These are phyloP conservation scores for Phytophthora constricta DNA, from an alignment of 352 stramenopile species.

Conservation along the genomic window DNA sequence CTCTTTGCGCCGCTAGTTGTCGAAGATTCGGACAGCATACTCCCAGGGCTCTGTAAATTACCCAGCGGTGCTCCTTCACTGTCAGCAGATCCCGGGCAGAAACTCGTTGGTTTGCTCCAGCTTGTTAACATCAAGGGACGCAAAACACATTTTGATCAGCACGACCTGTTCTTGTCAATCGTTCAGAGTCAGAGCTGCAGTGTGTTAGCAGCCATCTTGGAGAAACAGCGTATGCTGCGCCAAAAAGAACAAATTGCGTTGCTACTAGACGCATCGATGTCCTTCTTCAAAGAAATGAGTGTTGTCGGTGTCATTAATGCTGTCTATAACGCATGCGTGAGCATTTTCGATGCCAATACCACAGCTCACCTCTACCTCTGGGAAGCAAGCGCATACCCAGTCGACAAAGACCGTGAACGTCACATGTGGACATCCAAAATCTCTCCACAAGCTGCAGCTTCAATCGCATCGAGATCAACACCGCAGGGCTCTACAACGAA, in stretches of 20 bases:
- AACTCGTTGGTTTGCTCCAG: slow-evolving; percentile 71
- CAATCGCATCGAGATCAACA: slow-evolving; percentile 6
- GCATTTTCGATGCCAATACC: slow-evolving; percentile 63
- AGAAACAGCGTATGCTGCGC: slow-evolving; percentile 68
- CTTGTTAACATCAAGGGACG: slow-evolving; percentile 75
- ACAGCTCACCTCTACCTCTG: slow-evolving; percentile 76
- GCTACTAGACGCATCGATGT: slow-evolving; percentile 75
- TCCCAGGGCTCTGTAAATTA: slow-evolving; percentile 25
- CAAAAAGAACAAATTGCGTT: slow-evolving; percentile 70
- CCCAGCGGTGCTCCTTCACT: slow-evolving; percentile 1
- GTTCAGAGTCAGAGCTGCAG: slow-evolving; percentile 70
- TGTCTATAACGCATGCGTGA: slow-evolving; percentile 77
- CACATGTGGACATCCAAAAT: slow-evolving; percentile 82
- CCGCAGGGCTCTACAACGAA: slow-evolving; percentile 15
- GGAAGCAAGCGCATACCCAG: slow-evolving; percentile 32
- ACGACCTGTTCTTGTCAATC: slow-evolving; percentile 83
- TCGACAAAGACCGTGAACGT: slow-evolving; percentile 29
- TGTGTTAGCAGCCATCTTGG: slow-evolving; percentile 71
- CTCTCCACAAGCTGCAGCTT: slow-evolving; percentile 31
- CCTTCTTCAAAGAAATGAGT: slow-evolving; percentile 86
- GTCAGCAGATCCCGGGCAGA: slow-evolving; percentile 31
- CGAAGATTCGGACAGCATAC: slow-evolving; percentile 38
- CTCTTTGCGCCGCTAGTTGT: slow-evolving; percentile 70
- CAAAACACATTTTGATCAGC: slow-evolving; percentile 64
- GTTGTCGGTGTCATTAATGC: slow-evolving; percentile 80